A percentile compares a stretch with the other conserved stretches of the same genome.
Conservation (phyloP, 1,284 basidiomycete genomes). For the Pulveroboletus sp. region DNA sequence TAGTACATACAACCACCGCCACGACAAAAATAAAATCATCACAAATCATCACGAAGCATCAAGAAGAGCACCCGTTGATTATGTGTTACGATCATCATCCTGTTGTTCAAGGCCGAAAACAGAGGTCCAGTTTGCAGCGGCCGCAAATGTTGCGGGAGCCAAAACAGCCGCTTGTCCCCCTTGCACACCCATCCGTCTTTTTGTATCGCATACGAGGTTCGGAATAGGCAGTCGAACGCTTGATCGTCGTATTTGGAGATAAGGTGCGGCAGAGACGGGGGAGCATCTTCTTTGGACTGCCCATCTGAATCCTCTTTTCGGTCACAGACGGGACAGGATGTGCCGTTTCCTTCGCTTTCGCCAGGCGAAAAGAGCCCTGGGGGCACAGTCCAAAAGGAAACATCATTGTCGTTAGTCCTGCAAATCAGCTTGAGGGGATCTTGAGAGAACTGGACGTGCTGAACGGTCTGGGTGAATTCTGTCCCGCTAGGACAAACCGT, state of each 20-base stretch:
- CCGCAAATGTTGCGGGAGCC: constrained; percentile 18
- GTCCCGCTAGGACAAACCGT: constrained; percentile 5
- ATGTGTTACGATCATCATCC: constrained; percentile 14
- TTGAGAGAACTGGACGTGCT: constrained; percentile 4
- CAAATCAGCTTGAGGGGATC: constrained; percentile 6
- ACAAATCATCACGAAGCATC: neutral
- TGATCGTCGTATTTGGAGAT: constrained; percentile 1
- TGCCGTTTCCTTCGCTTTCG: neutral
- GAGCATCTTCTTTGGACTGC: neutral
- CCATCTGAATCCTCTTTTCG: neutral
- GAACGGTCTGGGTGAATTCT: neutral
- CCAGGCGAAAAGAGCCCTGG: neutral
- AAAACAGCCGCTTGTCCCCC: constrained; percentile 11
- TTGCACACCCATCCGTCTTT: constrained; percentile 17
- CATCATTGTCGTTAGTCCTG: neutral
- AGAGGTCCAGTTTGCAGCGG: neutral
- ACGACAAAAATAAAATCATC: neutral
- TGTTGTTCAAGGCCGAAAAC: constrained; percentile 9
- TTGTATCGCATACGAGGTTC: constrained; percentile 7
- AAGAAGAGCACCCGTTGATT: constrained; percentile 5
- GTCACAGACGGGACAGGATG: constrained; percentile 2
- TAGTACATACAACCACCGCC: too few relatives aligned
- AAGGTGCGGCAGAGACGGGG: constrained; percentile 2
- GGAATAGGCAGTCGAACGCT: constrained; percentile 6
- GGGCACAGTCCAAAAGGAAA: constrained; percentile 13